These are phyloP conservation scores for Aspergillus ustus DNA, from an alignment of 2,329 filamentous ascomycete genomes.

Conservation along the genomic window DNA sequence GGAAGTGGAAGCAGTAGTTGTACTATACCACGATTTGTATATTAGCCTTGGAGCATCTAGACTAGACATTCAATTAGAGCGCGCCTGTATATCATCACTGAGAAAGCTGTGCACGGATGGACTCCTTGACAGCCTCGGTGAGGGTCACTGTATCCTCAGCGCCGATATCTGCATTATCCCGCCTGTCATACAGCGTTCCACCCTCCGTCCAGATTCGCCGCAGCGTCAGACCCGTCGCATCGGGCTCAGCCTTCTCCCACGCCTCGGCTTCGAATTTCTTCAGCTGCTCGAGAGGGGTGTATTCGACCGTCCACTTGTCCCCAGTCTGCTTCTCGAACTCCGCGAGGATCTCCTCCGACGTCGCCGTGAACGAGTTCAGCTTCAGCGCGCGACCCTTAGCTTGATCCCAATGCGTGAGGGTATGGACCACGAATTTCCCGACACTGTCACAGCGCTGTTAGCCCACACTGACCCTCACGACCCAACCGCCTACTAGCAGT, in stretches of 20 bases:
- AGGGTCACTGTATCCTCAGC: constrained; percentile 60
- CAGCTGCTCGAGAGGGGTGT: constrained; percentile 60
- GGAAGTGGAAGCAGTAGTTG: constrained; percentile 21
- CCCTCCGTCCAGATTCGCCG: constrained; percentile 75
- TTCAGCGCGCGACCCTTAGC: constrained; percentile 63
- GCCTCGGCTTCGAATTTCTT: constrained; percentile 62
- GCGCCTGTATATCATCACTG: neutral
- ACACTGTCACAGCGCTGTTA: constrained; percentile 55
- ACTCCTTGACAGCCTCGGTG: constrained; percentile 48
- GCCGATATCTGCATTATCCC: constrained; percentile 67
- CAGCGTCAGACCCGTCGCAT: constrained; percentile 63
- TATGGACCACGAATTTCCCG: constrained; percentile 67
- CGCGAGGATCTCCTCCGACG: constrained; percentile 64
- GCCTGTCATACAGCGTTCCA: constrained; percentile 70
- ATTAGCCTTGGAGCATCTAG: neutral
- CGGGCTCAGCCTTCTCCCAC: constrained; percentile 59
- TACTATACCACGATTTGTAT: constrained; percentile 11
- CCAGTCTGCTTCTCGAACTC: constrained; percentile 72
- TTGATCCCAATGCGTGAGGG: constrained; percentile 61
- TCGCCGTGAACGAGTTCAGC: constrained; percentile 73
- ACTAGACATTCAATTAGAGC: neutral
- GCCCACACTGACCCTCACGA: constrained; percentile 5
- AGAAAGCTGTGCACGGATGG: constrained; percentile 22
- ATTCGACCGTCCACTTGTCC: constrained; percentile 58
- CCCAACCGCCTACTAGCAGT: neutral